Evolutionary conservation across 169 alveolate genomes (phyloP), one percentile per base, ranked within the genome.

Genomic region (Cryptosporidium sp.): DNA sequence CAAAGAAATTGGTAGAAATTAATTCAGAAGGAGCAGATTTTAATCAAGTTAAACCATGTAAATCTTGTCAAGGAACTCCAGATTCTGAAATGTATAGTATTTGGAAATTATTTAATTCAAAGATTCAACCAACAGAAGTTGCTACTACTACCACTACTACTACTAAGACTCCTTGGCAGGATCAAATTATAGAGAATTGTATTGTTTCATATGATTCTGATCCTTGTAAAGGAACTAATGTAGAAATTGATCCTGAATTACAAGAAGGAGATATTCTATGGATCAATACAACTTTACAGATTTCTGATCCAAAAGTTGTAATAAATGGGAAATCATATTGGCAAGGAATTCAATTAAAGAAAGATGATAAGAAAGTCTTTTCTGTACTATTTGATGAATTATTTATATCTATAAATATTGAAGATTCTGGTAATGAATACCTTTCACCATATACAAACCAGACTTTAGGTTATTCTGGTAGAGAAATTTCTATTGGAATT

Each of bases 191-290:
- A 26, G 37, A 53, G 35, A 53, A 52, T 58, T 45, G 52, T 31
- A 26, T 45, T 8, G 29, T 37, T 33, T 37, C 52, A 0, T 35
- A 58, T 6, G 35, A 7, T 14, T 37, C 44, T 58, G 44, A 56
- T 12, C 86, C 86, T 26, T 73, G 86, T 21, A 33, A 26, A 73
- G 86, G 86, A n/a, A 73, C 44, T 23, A 73, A 56, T 52, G 72
- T 35, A 4, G 68, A 31, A 18, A 31, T 60, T n/a, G 5, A 10
- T 0, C 35, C 48, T 29, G 72, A 65, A 35, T 7, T 65, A 16
- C 48, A 31, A 14, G 72, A 65, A 7, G 72, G 72, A 31, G 51
- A 65, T 37, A 35, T 65, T 65, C 26, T 65, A 0, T 65, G 72
- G 72, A 33, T 65, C 18, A 35, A 65, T 33, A 65, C 72, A 35